phyloP scores from a whole-genome alignment of 2,329 filamentous ascomycete species.

The Aspergillus niger region DNA sequence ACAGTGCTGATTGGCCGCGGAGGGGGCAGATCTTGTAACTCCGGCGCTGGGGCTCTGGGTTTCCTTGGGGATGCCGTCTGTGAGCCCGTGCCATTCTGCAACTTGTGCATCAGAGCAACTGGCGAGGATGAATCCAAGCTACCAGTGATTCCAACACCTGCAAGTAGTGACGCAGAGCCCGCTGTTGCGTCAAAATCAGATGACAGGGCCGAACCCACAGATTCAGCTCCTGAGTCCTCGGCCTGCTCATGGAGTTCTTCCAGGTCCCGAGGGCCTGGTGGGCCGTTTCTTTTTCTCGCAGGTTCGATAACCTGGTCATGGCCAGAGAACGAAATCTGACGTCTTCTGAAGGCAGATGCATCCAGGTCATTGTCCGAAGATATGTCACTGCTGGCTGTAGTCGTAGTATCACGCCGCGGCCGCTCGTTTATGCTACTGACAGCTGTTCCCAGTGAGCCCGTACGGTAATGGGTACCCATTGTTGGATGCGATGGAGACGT shows the following conservation, averaged over 20 bases:
- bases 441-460: slow-evolving; percentile 59
- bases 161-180: slow-evolving; percentile 60
- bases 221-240: slow-evolving; percentile 53
- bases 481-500: slow-evolving; percentile 58
- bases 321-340: slow-evolving; percentile 52
- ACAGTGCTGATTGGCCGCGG: slow-evolving; percentile 63
- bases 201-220: slow-evolving; percentile 52
- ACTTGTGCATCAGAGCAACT: slow-evolving; percentile 45
- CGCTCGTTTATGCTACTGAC: slow-evolving; percentile 56
- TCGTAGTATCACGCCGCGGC: slow-evolving; percentile 62
- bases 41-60: slow-evolving; percentile 46
- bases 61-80: slow-evolving; percentile 55
- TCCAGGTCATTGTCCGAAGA: slow-evolving; percentile 66
- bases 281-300: slow-evolving; percentile 30
- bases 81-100: slow-evolving; percentile 37
- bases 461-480: slow-evolving; percentile 50
- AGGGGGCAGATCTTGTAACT: slow-evolving; percentile 60
- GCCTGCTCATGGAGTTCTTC: slow-evolving; percentile 41
- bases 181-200: slow-evolving; percentile 58
- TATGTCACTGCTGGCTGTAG: slow-evolving; percentile 66
- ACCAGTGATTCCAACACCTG: slow-evolving; percentile 49
- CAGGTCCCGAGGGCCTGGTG: slow-evolving; percentile 31
- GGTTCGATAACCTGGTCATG: slow-evolving; percentile 40
- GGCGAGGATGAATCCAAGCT: slow-evolving; percentile 54
- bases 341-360: slow-evolving; percentile 54